These are phyloP conservation scores for Larix kaempferi DNA, from an alignment of 75 land plant genomes.

Conservation along the genomic window DNA sequence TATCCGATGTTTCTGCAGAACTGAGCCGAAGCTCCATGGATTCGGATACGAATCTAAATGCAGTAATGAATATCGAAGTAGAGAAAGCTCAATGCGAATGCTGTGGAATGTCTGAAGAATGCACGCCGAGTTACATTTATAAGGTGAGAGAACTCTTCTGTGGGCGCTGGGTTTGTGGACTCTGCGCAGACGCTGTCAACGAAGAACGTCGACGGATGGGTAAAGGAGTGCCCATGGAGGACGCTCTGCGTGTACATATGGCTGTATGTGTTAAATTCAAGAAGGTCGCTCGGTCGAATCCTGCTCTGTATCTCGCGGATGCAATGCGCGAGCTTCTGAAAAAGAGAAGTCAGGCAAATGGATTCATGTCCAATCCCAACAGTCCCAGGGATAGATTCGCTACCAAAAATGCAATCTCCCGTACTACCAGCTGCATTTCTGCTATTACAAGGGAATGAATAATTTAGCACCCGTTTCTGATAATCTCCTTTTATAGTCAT, in stretches of 20 bases:
- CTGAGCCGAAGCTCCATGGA: too few species aligned
- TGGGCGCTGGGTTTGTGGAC: conserved; percentile 66
- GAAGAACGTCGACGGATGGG: conserved; percentile 50
- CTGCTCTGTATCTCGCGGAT: conserved; percentile 44
- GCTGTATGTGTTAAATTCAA: conserved; percentile 58
- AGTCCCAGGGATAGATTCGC: conserved; percentile 25
- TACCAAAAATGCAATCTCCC: conserved; percentile 14
- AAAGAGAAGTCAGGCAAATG: conserved; percentile 17
- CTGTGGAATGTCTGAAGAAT: conserved; percentile 76
- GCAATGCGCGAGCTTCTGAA: conserved; percentile 56
- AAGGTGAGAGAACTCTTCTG: conserved; percentile 37
- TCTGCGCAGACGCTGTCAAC: conserved; percentile 75
- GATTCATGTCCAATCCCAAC: conserved; percentile 16
- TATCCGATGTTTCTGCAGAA: too few species aligned
- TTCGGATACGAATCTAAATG: too few species aligned
- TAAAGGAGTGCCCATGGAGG: conserved; percentile 17
- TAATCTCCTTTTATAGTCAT: too few species aligned
- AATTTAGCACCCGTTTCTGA: too few species aligned
- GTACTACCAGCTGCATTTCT: conserved; percentile 58
- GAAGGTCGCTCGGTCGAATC: conserved; percentile 40
- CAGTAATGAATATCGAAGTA: too few species aligned
- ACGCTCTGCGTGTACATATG: conserved; percentile 57
- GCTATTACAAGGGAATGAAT: conserved; percentile 28
- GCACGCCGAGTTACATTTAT: conserved; percentile 58
- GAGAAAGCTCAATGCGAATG: conserved; percentile 62